Conservation (phyloP, 441 rosid species). For the Capsella rubella region DNA sequence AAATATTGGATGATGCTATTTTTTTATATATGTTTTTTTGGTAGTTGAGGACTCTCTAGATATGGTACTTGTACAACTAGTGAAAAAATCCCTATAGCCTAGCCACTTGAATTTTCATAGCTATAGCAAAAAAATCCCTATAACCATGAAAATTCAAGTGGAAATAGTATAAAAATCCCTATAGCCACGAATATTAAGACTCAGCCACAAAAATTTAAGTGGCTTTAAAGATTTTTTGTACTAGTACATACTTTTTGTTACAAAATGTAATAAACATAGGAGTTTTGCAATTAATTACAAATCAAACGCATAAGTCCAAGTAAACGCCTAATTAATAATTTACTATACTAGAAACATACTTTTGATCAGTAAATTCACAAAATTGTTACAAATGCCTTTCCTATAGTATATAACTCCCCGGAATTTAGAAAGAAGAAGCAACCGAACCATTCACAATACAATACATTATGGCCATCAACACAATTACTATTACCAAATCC, state of each 20-base stretch:
- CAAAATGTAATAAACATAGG: neutral
- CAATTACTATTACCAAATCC: neutral
- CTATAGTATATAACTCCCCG: neutral
- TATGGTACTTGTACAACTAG: no score
- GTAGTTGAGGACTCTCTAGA: no score
- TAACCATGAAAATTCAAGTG: no score
- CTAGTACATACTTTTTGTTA: neutral
- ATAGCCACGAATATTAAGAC: no score
- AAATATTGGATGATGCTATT: neutral
- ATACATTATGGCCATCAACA: conserved; percentile 13
- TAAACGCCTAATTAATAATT: conserved; percentile 10
- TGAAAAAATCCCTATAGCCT: no score
- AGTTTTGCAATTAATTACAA: conserved; percentile 9
- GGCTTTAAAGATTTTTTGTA: no score
- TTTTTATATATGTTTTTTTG: no score
- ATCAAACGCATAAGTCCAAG: conserved; percentile 12
- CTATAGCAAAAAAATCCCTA: no score
- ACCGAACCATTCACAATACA: neutral
- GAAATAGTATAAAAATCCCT: no score
- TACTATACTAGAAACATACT: neutral
- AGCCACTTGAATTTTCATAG: no score
- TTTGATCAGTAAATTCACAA: neutral
- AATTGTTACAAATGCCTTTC: neutral
- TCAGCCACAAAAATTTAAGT: no score
- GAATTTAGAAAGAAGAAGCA: neutral